phyloP scores from a whole-genome alignment of 1,139 yeast species.

The Blastobotrys raffinosifermentans region DNA sequence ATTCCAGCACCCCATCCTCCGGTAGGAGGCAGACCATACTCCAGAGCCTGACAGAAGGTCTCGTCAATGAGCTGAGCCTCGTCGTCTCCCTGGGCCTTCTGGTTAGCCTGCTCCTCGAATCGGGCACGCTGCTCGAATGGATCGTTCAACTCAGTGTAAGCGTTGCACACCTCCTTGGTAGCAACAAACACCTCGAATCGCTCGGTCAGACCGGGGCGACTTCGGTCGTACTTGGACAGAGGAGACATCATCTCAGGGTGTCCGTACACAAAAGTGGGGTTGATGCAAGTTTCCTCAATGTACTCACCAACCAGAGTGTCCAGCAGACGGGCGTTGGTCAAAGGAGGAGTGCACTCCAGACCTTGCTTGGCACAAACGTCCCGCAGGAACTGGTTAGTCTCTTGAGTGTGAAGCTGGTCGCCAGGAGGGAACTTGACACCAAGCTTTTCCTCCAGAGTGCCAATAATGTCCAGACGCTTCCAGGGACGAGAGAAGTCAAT shows the following conservation, averaged over 20 bases:
- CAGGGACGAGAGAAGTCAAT: slow-evolving; percentile 94
- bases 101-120: slow-evolving; percentile 98
- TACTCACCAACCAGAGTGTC: slow-evolving; percentile 94
- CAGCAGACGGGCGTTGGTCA: slow-evolving; percentile 97
- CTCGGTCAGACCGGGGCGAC: slow-evolving; percentile 91
- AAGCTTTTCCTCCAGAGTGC: slow-evolving; percentile 82
- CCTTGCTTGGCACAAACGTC: slow-evolving; percentile 70
- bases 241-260: slow-evolving; percentile 99
- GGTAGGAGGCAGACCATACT: slow-evolving; percentile 98
- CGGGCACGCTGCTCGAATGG: slow-evolving; percentile 97
- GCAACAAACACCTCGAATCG: slow-evolving; percentile 98
- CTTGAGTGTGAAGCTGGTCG: slow-evolving; percentile 87
- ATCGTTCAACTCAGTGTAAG: slow-evolving; percentile 97
- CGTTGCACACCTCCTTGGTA: slow-evolving; percentile 96
- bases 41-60: slow-evolving; percentile 94
- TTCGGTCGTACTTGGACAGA: slow-evolving; percentile 92
- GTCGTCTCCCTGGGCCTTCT: slow-evolving; percentile 98
- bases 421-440: slow-evolving; percentile 93
- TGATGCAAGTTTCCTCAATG: slow-evolving; percentile 84
- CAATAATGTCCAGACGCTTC: slow-evolving; percentile 98
- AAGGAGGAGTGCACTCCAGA: slow-evolving; percentile 91
- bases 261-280: slow-evolving; percentile 96
- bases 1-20: slow-evolving; percentile 99
- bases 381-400: slow-evolving; percentile 87
- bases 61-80: slow-evolving; percentile 97